Conservation (phyloP, 345 rosid genomes). For the Triadica sebifera region DNA sequence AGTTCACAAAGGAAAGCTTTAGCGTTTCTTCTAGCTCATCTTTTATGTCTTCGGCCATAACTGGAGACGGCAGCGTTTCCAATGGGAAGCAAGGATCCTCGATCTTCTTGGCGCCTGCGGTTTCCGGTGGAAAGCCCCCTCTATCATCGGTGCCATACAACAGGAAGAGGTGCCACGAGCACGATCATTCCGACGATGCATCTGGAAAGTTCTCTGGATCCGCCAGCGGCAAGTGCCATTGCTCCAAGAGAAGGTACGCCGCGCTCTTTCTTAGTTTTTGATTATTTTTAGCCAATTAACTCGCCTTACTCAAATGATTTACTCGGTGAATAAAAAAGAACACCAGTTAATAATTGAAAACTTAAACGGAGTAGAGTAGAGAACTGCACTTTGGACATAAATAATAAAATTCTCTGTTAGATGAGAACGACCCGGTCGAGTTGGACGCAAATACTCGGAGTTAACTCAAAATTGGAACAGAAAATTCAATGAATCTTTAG, state of each 20-base stretch:
- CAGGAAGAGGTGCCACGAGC: constrained; percentile 70
- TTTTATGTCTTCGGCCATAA: constrained; percentile 75
- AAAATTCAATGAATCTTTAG: too few species aligned
- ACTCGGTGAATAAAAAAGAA: too few species aligned
- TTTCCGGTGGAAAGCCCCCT: constrained; percentile 74
- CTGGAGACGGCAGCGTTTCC: constrained; percentile 94
- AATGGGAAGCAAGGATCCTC: constrained; percentile 77
- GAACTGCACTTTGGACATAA: too few species aligned
- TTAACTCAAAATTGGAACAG: background rate
- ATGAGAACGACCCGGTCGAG: background rate
- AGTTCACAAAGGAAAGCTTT: constrained; percentile 66
- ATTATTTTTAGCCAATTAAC: background rate
- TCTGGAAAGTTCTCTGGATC: constrained; percentile 70
- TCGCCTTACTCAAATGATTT: background rate
- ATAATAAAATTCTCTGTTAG: background rate
- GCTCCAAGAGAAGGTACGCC: constrained; percentile 80
- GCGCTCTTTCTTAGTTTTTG: constrained; percentile 8
- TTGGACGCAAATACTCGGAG: constrained; percentile 3
- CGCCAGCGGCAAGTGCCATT: constrained; percentile 67
- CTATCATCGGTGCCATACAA: constrained; percentile 47
- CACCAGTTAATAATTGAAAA: too few species aligned
- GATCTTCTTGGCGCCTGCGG: constrained; percentile 49
- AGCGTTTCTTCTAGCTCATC: constrained; percentile 86
- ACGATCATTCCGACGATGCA: constrained; percentile 50
- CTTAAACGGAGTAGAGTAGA: too few species aligned